Percentiles rank a stretch among this genome's conserved stretches.
Evolutionary conservation across 768 basidiomycete species (phyloP).

Genomic region (Agrocybe pediades): DNA sequence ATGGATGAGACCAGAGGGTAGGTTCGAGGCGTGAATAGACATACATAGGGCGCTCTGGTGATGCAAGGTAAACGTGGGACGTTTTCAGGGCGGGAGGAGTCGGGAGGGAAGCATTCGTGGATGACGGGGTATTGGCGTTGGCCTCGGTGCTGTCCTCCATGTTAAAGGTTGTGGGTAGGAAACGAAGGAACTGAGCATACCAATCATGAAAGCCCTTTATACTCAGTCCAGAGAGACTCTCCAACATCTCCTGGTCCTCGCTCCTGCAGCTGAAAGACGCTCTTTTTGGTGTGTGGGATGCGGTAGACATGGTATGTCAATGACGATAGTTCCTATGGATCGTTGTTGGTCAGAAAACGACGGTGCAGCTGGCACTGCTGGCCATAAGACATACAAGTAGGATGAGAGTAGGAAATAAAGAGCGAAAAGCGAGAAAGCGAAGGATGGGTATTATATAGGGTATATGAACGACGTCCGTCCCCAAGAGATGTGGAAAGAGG

Average conservation of each 20-base stretch:
- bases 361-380: background rate
- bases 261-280: slow-evolving; percentile 9
- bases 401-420: slow-evolving; percentile 11
- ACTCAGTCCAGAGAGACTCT: slow-evolving; percentile 27
- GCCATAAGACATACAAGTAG: slow-evolving; percentile 11
- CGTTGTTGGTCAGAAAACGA: slow-evolving; percentile 11
- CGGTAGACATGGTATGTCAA: slow-evolving; percentile 13
- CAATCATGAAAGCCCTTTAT: slow-evolving; percentile 28
- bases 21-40: slow-evolving; percentile 8
- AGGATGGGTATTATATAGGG: slow-evolving; percentile 23
- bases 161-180: slow-evolving; percentile 12
- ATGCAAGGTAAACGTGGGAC: slow-evolving; percentile 24
- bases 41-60: slow-evolving; percentile 21
- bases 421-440: slow-evolving; percentile 14
- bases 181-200: slow-evolving; percentile 15
- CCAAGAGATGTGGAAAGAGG: slow-evolving; percentile 22
- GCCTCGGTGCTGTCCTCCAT: slow-evolving; percentile 19
- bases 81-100: slow-evolving; percentile 27
- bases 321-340: slow-evolving; percentile 11
- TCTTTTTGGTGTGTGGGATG: slow-evolving; percentile 14
- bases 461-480: slow-evolving; percentile 16
- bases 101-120: slow-evolving; percentile 24
- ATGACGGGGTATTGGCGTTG: slow-evolving; percentile 24
- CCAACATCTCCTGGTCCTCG: slow-evolving; percentile 26
- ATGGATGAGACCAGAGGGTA: slow-evolving; percentile 12